phyloP scores from a whole-genome alignment of 345 rosid species.

The Populus nigra region DNA sequence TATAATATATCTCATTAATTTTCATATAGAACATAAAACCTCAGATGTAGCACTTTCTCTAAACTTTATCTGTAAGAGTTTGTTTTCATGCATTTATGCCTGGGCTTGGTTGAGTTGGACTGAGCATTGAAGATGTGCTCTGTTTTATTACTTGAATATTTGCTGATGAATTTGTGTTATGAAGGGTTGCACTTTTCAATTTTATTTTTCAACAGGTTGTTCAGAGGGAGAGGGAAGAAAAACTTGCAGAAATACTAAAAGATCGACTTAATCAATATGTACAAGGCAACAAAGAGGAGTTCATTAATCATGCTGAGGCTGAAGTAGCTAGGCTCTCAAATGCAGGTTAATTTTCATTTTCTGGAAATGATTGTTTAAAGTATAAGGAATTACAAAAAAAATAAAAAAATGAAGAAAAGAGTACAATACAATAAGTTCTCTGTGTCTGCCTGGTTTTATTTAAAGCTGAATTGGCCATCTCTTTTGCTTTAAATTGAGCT shows the following conservation, averaged over 20 bases:
- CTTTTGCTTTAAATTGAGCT: not conserved
- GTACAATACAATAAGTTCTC: not conserved
- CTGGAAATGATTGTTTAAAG: not conserved
- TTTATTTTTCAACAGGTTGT: conserved; percentile 53
- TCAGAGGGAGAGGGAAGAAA: conserved; percentile 97
- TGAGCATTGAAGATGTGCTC: not conserved
- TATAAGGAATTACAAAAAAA: not conserved
- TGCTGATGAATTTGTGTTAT: not conserved
- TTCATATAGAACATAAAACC: not conserved
- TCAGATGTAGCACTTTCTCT: not conserved
- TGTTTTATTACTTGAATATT: not conserved
- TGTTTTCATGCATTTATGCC: not conserved
- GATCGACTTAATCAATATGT: conserved; percentile 74
- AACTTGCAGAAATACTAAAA: conserved; percentile 68
- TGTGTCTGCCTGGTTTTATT: not conserved
- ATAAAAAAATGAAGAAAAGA: not conserved
- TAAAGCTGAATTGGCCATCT: not conserved
- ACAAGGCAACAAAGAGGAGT: conserved; percentile 68
- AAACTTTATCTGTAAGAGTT: not conserved
- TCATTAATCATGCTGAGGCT: conserved; percentile 62
- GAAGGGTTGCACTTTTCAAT: not conserved
- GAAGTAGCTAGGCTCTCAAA: conserved; percentile 83
- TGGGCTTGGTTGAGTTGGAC: not conserved
- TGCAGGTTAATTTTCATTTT: conserved; percentile 53
- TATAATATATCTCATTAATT: not conserved